phyloP scores from a whole-genome alignment of 129 eudicot species.

The Chrysanthemum lavandulifolium region DNA sequence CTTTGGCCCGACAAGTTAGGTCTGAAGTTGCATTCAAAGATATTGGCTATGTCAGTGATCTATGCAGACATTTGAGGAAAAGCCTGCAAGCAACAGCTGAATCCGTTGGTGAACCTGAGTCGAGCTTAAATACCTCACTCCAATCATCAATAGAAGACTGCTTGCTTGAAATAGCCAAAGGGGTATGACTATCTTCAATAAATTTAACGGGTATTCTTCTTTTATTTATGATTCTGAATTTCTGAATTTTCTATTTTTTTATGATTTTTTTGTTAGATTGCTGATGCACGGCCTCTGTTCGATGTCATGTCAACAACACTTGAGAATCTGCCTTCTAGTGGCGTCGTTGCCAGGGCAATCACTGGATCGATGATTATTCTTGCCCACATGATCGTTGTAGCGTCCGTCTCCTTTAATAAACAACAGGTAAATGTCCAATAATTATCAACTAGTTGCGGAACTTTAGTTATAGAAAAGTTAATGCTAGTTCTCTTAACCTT shows the following conservation, averaged over 20 bases:
- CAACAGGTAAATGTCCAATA: slow-evolving; percentile 53
- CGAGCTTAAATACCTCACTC: slow-evolving; percentile 57
- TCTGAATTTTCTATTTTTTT: slow-evolving; percentile 2
- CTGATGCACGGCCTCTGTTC: slow-evolving; percentile 68
- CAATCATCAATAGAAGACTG: slow-evolving; percentile 85
- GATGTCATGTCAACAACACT: slow-evolving; percentile 85
- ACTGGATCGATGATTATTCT: slow-evolving; percentile 80
- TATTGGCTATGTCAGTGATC: slow-evolving; percentile 78
- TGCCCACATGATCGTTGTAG: slow-evolving; percentile 81
- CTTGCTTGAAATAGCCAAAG: slow-evolving; percentile 83
- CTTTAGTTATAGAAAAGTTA: neutral
- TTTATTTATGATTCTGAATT: neutral
- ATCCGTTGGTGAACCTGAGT: slow-evolving; percentile 61
- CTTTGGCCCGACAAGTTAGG: slow-evolving; percentile 82
- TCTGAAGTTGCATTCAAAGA: slow-evolving; percentile 55
- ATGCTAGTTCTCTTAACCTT: neutral
- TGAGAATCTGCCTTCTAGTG: slow-evolving; percentile 68
- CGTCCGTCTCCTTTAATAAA: slow-evolving; percentile 55
- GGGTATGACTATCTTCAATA: slow-evolving; percentile 48
- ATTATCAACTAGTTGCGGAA: neutral
- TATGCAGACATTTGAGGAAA: slow-evolving; percentile 84
- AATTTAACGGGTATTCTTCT: neutral
- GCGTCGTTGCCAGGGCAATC: slow-evolving; percentile 72
- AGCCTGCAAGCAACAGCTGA: slow-evolving; percentile 90
- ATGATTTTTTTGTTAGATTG: slow-evolving; percentile 44